Evolutionary conservation across 805 yeast species (phyloP).

Genomic region (Kodamaea kakaduensis): DNA sequence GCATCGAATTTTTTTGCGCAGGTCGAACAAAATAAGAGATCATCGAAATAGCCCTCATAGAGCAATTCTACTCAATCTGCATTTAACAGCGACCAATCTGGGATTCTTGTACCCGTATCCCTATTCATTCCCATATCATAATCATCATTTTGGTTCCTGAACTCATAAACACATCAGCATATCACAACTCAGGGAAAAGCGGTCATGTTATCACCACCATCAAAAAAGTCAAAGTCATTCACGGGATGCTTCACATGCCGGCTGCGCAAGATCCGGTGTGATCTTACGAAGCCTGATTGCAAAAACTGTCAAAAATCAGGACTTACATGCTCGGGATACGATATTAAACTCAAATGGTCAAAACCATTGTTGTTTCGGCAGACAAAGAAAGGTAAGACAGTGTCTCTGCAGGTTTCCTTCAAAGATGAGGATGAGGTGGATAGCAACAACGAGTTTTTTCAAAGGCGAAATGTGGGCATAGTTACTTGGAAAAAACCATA

Average conservation of each 20-base stretch:
- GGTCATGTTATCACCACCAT: slow-evolving; percentile 1
- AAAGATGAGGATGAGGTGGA: slow-evolving; percentile 17
- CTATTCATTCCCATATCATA: too few species aligned
- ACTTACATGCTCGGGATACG: slow-evolving; percentile 76
- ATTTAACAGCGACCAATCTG: too few species aligned
- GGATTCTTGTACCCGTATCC: too few species aligned
- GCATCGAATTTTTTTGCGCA: too few species aligned
- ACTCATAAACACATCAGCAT: too few species aligned
- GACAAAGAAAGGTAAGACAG: slow-evolving; percentile 24
- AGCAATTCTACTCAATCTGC: too few species aligned
- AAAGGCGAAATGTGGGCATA: slow-evolving; percentile 67
- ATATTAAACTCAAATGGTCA: slow-evolving; percentile 78
- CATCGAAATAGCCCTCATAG: too few species aligned
- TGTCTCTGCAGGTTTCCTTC: slow-evolving; percentile 30
- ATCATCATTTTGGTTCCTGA: too few species aligned
- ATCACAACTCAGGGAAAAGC: slow-evolving; percentile 1
- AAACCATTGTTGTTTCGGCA: slow-evolving; percentile 39
- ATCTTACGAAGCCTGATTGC: slow-evolving; percentile 66
- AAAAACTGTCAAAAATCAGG: slow-evolving; percentile 65
- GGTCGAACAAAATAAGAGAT: too few species aligned
- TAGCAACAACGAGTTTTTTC: slow-evolving; percentile 46
- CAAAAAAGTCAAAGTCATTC: slow-evolving; percentile 57
- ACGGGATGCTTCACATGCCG: slow-evolving; percentile 90
- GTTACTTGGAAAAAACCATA: slow-evolving; percentile 66
- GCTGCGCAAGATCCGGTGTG: slow-evolving; percentile 76